Evolutionary conservation across 129 eudicot species (phyloP), one percentile per base, ranked within the genome.

Genomic region (Chrysanthemum lavandulifolium): DNA sequence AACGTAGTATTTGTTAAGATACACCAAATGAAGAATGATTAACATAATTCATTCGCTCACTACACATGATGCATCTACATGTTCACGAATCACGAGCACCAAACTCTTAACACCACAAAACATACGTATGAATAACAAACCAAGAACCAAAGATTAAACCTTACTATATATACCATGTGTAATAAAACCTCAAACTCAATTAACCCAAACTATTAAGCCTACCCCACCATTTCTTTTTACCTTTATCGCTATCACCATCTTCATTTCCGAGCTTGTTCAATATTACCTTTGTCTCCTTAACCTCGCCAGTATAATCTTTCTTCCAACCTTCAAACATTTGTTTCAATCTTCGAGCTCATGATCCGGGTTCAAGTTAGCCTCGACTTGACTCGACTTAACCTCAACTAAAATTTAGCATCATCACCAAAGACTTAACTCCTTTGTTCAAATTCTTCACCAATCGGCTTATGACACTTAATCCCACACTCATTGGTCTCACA

Each of bases 281-380:
- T 43, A 90, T 88, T 48, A 84, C 93, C 86, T 94, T 94, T 2
- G 98, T 94, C 74, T 94, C 98, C 97, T 80, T 72, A 94, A 67
- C 47, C 98, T 81, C n/a, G 86, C 60, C 1, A n/a, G 88, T 87
- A 15, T 94, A 94, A 77, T 94, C 98, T 72, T 94, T 94, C 87
- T 94, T 94, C 98, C 98, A 94, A 5, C 96, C 82, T 59, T 94
- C 98, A 71, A 94, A 94, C 97, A 87, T 90, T 55, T 84, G 88
- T 72, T 90, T 94, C 77, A 94, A 66, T 78, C 96, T 82, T 68
- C 89, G 7, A 94, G 91, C 69, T 94, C 98, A 4, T 78, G 90
- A 76, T 94, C 97, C 5, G 98, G 97, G 67, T 86, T 80, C 88
- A 90, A 79, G 53, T 73, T 84, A 0, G 96, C 98, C 0, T 94